These are phyloP conservation scores for Jacaranda copaia DNA, from an alignment of 257 asterid genomes.

Conservation along the genomic window DNA sequence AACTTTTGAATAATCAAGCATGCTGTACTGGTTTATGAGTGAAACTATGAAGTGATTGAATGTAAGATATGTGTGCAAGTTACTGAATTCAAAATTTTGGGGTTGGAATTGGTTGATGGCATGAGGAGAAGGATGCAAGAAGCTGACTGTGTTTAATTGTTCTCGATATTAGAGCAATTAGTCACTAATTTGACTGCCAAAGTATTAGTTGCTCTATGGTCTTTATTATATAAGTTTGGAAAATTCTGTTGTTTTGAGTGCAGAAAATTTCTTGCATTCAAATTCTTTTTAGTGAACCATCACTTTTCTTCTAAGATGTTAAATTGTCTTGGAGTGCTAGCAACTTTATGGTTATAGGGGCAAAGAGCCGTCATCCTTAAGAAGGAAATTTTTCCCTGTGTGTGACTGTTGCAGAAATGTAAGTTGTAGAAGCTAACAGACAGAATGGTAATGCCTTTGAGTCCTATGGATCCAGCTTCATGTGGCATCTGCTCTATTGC, in stretches of 20 bases:
- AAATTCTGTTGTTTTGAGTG: background rate
- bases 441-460: slow-evolving; percentile 2
- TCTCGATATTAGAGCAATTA: too few species aligned
- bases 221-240: too few species aligned
- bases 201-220: too few species aligned
- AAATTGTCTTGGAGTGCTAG: background rate
- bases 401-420: background rate
- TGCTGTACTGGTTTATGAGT: background rate
- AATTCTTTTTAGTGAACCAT: background rate
- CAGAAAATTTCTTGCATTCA: background rate
- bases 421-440: background rate
- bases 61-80: too few species aligned
- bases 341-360: background rate
- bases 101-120: background rate
- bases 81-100: background rate
- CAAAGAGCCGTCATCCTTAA: background rate
- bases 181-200: too few species aligned
- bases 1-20: background rate
- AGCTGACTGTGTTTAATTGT: too few species aligned
- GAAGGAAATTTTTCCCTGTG: too few species aligned
- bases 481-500: slow-evolving; percentile 14
- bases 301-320: background rate
- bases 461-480: slow-evolving; percentile 8
- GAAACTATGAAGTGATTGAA: too few species aligned
- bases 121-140: background rate